A percentile compares a stretch with the other conserved stretches of the same genome.
phyloP scores from a whole-genome alignment of 805 yeast species.

The Candida adriatica region DNA sequence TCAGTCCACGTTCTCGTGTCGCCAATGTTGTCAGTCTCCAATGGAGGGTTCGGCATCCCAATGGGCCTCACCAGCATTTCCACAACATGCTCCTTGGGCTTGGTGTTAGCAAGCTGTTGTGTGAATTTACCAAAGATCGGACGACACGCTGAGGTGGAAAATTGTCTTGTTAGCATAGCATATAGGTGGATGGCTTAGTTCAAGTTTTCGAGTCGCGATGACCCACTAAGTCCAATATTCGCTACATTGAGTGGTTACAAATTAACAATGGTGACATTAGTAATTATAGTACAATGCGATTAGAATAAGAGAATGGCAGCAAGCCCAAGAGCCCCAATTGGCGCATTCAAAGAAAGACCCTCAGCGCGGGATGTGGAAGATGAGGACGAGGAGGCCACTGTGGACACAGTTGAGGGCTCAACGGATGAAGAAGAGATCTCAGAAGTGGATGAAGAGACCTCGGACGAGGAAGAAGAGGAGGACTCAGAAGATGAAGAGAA shows the following conservation, averaged over 20 bases:
- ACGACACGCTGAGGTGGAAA: constrained; percentile 5
- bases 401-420: constrained; percentile 12
- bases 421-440: constrained; percentile 1
- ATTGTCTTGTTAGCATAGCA: too few species aligned
- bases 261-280: too few species aligned
- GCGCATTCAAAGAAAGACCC: too few species aligned
- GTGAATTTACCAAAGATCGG: constrained; percentile 26
- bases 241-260: too few species aligned
- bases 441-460: constrained; percentile 2
- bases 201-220: too few species aligned
- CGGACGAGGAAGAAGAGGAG: constrained; percentile 2
- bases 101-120: constrained; percentile 29
- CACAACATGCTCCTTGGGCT: constrained; percentile 30
- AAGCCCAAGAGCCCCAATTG: too few species aligned
- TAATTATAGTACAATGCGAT: too few species aligned
- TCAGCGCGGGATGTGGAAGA: not conserved
- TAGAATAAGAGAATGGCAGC: too few species aligned
- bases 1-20: constrained; percentile 31
- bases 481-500: constrained; percentile 4
- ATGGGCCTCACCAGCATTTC: constrained; percentile 37
- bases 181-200: too few species aligned
- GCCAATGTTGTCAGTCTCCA: constrained; percentile 31
- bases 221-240: too few species aligned
- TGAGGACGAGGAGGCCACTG: constrained; percentile 10
- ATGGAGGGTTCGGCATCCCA: constrained; percentile 36